A percentile compares a stretch with the other conserved stretches of the same genome.
phyloP scores from a whole-genome alignment of 768 basidiomycete genomes.

The Gloeopeniophorella convolvens region DNA sequence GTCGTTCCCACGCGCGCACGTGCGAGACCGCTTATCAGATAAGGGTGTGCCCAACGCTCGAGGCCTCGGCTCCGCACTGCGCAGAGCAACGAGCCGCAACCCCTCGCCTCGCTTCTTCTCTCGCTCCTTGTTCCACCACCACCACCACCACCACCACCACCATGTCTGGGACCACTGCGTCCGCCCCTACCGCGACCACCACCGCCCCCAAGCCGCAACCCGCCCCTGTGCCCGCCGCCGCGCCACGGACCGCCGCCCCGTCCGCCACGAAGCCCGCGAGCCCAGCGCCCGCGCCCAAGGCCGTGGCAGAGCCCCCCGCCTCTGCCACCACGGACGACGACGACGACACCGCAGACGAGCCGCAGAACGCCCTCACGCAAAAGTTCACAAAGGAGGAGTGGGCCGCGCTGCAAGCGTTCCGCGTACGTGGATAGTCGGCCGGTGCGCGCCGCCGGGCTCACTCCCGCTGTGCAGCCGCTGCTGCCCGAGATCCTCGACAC shows the following conservation, averaged over 20 bases:
- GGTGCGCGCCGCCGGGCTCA: neutral
- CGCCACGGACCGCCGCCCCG: constrained; percentile 16
- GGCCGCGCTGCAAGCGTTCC: constrained; percentile 59
- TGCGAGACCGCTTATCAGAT: constrained; percentile 7
- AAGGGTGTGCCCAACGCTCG: neutral
- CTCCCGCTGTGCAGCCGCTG: constrained; percentile 20
- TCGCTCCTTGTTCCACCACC: neutral
- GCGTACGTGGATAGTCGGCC: constrained; percentile 37
- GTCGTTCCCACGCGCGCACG: neutral
- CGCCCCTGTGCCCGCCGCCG: constrained; percentile 11
- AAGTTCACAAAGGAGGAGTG: constrained; percentile 70
- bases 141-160: constrained; percentile 9
- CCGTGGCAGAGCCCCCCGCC: constrained; percentile 12
- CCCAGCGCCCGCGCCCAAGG: constrained; percentile 7
- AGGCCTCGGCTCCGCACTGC: no score
- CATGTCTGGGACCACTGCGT: no score
- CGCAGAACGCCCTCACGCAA: constrained; percentile 62
- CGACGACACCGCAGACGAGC: constrained; percentile 36
- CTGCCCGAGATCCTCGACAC: constrained; percentile 50
- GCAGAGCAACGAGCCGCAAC: no score
- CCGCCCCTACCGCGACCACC: no score
- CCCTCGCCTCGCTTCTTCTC: neutral
- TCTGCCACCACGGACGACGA: constrained; percentile 6
- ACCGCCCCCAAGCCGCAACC: constrained; percentile 8
- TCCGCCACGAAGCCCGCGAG: constrained; percentile 13